Evolutionary conservation across 129 eudicot genomes (phyloP).

Genomic region (Mikania micrantha): DNA sequence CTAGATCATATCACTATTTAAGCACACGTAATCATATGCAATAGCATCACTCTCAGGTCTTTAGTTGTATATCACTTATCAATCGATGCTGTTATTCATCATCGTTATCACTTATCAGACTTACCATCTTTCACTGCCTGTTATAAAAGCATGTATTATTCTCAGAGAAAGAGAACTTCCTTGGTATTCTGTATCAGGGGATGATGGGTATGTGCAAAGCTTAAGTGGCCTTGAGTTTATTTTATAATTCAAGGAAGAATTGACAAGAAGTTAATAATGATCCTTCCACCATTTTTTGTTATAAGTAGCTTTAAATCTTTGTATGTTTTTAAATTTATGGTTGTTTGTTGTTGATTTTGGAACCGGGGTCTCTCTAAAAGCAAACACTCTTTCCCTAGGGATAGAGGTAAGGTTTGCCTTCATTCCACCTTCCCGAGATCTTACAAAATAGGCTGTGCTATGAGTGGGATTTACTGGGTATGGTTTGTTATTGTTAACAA

Average conservation of each 20-base stretch:
- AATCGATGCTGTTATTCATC: not conserved
- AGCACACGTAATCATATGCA: not conserved
- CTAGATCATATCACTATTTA: too few species aligned
- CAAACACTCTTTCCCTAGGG: too few species aligned
- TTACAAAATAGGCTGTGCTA: too few species aligned
- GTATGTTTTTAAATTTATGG: too few species aligned
- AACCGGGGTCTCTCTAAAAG: too few species aligned
- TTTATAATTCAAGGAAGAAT: not conserved
- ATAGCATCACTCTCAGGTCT: conserved; percentile 7
- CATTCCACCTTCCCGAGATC: too few species aligned
- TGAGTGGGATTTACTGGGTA: too few species aligned
- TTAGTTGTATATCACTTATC: not conserved
- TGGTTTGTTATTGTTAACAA: too few species aligned
- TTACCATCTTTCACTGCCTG: not conserved
- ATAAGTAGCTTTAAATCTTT: too few species aligned
- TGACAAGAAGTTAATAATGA: not conserved
- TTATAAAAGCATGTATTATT: not conserved
- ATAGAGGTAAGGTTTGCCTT: too few species aligned
- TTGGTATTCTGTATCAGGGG: not conserved
- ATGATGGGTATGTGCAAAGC: not conserved
- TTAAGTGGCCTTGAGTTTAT: not conserved
- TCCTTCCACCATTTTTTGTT: too few species aligned
- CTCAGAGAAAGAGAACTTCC: not conserved
- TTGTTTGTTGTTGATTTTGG: too few species aligned
- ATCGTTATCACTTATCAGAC: not conserved